Base-by-base conservation (phyloP, 441 rosid species). In the Dalechampia spathulata region DNA sequence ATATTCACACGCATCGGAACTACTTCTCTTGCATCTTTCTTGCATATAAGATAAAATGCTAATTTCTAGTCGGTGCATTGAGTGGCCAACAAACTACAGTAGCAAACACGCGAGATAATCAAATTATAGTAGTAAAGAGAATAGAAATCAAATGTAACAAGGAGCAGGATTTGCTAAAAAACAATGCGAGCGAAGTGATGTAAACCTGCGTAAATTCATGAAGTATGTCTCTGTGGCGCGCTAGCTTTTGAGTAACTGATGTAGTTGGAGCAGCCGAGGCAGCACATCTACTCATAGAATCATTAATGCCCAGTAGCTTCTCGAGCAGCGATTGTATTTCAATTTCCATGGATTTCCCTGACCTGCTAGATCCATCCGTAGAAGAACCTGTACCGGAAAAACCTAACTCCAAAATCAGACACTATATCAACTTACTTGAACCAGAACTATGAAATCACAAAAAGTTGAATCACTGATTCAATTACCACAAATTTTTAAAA, bases 331-430 rank as follows among this genome's bases (percentile, higher is more conserved):
- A 89, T 56, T 87, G 95, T 25, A 93, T 93, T 65, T 93, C 97
- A 82, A 93, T 93, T 74, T 87, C 99, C 93, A 87, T 83, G 6
- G 96, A 90, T 79, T 85, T 90, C 95, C 96, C 81, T 54, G 97
- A 83, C 75, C 95, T 74, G 59, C 85, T 77, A 40, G 96, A 78
- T 38, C 86, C 96, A 66, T 80, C 64, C n/a, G 85, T 78, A 50
- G 97, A 95, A 10, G 96, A 90, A 5, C 90, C 91, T 20, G 78
- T n/a, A 19, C 90, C 99, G 34, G 75, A 78, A 78, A 73, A 82
- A 69, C 89, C 95, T 87, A 37, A 17, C 0, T 20, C 52, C 43
- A 34, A 3, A 4, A 16, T 16, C 32, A 34, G 17, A 4, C 9
- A 1, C 11, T 12, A 7, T 39, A 39, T 30, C 34, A 30, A 30